phyloP scores from a whole-genome alignment of 805 yeast genomes.

The Myxozyma vanderwaltii region DNA sequence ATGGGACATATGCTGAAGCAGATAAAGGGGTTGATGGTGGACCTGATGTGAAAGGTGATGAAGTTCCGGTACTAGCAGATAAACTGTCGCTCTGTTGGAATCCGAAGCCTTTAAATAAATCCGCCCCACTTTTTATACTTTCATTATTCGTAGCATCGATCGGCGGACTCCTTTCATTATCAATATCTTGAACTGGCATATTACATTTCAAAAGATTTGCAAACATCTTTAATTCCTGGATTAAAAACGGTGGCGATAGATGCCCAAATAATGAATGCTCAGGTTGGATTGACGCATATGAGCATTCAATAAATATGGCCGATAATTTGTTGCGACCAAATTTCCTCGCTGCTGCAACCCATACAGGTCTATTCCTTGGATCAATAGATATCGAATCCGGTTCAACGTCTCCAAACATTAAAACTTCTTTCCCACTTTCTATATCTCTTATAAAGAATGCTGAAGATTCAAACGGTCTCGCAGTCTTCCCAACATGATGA shows the following conservation, averaged over 20 bases:
- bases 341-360: constrained; percentile 58
- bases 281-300: constrained; percentile 53
- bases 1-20: constrained; percentile 2
- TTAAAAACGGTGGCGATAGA: constrained; percentile 65
- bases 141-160: no score
- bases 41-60: neutral
- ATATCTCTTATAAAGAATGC: constrained; percentile 58
- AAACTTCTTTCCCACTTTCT: constrained; percentile 44
- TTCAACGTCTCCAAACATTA: constrained; percentile 85
- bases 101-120: neutral
- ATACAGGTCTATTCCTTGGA: constrained; percentile 49
- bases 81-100: neutral
- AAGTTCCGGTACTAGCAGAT: neutral
- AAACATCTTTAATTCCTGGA: constrained; percentile 54
- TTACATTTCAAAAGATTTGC: constrained; percentile 42
- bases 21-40: neutral
- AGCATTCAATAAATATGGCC: constrained; percentile 77
- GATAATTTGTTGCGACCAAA: constrained; percentile 49
- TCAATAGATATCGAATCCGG: constrained; percentile 55
- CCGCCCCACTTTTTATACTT: no score
- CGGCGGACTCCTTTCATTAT: neutral
- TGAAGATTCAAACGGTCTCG: constrained; percentile 50
- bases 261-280: constrained; percentile 72
- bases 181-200: constrained; percentile 6
- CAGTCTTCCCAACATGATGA: constrained; percentile 19